Evolutionary conservation across 176 grass and related monocot species (phyloP), one percentile per base, ranked within the genome.

Genomic region (Luzula sylvatica): DNA sequence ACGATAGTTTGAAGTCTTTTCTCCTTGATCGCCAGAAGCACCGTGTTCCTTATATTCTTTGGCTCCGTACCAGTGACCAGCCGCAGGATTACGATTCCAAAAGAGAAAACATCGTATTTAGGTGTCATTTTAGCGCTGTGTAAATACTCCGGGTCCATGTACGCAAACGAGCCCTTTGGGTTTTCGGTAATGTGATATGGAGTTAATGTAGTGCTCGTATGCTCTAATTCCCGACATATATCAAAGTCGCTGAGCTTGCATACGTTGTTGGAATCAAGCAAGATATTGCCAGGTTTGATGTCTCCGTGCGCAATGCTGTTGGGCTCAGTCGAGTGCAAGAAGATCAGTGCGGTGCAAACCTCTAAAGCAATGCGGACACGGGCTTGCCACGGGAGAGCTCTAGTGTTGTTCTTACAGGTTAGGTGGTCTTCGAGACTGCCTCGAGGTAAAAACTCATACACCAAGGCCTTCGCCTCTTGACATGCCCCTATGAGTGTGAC

Each of bases 281-380:
- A 65, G 41, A 94, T 83, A 55, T 94, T 87, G 3, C 8, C 50
- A 9, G 72, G 68, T 50, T 83, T 94, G 11, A 80, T 39, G 45
- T 94, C 65, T 3, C 82, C 88, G 26, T 94, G 82, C n/a, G 73
- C 79, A n/a, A n/a, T n/a, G n/a, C n/a, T n/a, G n/a, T n/a, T n/a
- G n/a, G n/a, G n/a, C n/a, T n/a, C n/a, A 21, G 63, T 78, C 0
- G 78, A 87, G 55, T 87, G 83, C 17, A 87, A 72, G 53, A 87
- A 87, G 11, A 68, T 82, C 11, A 87, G 67, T 8, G 78, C 41
- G 1, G 78, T 69, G 65, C 78, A 87, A 69, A 87, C 65, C 16
- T 82, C 66, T 24, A 78, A 70, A 66, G 78, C 78, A 9, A 87
- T 74, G 21, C 35, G 46, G 46, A 56, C 51, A 3, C 78, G 58